Evolutionary conservation across 1,139 yeast genomes (phyloP).

Genomic region (Arxiozyma bovina): DNA sequence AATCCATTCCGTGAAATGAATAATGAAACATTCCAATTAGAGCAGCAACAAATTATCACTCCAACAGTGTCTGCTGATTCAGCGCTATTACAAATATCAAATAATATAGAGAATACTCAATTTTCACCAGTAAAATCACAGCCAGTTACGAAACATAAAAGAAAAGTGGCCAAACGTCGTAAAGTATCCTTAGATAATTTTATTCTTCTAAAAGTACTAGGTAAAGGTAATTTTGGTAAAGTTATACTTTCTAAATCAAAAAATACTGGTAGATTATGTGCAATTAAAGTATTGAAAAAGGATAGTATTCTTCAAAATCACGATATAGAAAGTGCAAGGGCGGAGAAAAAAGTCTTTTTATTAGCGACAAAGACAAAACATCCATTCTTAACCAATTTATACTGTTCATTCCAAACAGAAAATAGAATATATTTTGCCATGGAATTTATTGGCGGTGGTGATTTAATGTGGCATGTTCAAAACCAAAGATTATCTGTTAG

Average conservation of each 20-base stretch:
- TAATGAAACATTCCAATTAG: constrained; percentile 14
- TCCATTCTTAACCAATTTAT: constrained; percentile 84
- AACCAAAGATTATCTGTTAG: constrained; percentile 80
- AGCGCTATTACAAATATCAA: background rate
- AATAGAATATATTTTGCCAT: constrained; percentile 94
- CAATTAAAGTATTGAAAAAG: constrained; percentile 90
- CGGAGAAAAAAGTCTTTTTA: constrained; percentile 86
- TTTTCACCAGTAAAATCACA: constrained; percentile 23
- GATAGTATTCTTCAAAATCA: constrained; percentile 91
- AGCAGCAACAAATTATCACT: constrained; percentile 10
- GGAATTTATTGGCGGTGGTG: constrained; percentile 98
- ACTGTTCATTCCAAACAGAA: constrained; percentile 96
- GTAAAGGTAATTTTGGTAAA: constrained; percentile 96
- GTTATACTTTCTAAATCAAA: constrained; percentile 94
- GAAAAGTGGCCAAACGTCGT: constrained; percentile 31
- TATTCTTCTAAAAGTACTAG: constrained; percentile 85
- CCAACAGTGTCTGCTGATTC: background rate
- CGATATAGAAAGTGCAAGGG: constrained; percentile 89
- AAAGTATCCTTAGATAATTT: constrained; percentile 93
- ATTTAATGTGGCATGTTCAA: constrained; percentile 98
- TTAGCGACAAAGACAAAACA: constrained; percentile 85
- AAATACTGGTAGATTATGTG: constrained; percentile 64
- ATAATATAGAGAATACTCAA: background rate
- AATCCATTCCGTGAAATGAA: constrained; percentile 28
- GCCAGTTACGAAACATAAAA: constrained; percentile 18